Percentiles rank a stretch among this genome's conserved stretches.
Evolutionary conservation across 768 basidiomycete species (phyloP).

Genomic region (Pisolithus albus): DNA sequence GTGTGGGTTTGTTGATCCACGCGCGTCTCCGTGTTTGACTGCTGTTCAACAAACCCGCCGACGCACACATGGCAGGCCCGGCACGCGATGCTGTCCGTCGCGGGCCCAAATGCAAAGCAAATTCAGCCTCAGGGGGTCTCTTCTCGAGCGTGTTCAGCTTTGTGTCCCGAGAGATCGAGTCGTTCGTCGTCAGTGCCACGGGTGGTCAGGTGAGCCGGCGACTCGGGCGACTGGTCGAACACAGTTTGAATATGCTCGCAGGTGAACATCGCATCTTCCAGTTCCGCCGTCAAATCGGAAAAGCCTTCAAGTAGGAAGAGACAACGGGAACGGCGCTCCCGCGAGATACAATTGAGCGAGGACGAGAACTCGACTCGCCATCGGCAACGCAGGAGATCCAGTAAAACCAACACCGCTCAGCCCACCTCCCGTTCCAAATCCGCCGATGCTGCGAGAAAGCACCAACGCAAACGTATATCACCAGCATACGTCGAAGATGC

Average conservation of each 20-base stretch:
- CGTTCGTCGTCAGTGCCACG: conserved; percentile 63
- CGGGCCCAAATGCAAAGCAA: background rate
- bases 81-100: conserved; percentile 1
- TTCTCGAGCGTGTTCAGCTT: conserved; percentile 62
- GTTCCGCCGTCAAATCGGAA: conserved; percentile 7
- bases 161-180: conserved; percentile 63
- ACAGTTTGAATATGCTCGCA: background rate
- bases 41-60: background rate
- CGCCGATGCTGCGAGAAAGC: conserved; percentile 5
- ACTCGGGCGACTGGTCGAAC: background rate
- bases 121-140: conserved; percentile 29
- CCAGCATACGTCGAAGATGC: conserved; percentile 8
- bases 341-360: conserved; percentile 11
- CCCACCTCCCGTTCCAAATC: conserved; percentile 19
- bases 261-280: conserved; percentile 9
- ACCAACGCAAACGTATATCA: background rate
- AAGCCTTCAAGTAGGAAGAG: conserved; percentile 6
- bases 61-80: conserved; percentile 6
- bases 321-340: conserved; percentile 1
- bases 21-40: background rate
- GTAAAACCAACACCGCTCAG: conserved; percentile 6
- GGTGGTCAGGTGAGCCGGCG: conserved; percentile 22
- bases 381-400: conserved; percentile 6
- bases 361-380: conserved; percentile 8
- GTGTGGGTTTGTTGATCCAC: conserved; percentile 12